A percentile compares a stretch with the other conserved stretches of the same genome.
These are phyloP conservation scores for Chytridium lagenaria DNA, from an alignment of 371 early-diverging fungal genomes.

Conservation along the genomic window DNA sequence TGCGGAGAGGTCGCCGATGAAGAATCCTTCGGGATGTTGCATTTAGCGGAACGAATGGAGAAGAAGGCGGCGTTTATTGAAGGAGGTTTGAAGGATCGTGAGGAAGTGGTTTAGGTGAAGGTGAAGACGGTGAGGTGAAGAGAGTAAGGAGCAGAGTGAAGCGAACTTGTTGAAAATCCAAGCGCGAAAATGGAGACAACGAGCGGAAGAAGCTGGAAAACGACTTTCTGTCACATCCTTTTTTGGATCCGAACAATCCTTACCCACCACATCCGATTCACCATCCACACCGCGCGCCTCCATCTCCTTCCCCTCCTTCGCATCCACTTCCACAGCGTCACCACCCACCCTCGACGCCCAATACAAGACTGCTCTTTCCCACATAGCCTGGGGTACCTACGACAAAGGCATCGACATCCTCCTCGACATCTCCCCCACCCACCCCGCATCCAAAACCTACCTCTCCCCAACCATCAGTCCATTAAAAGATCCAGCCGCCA, in stretches of 20 bases:
- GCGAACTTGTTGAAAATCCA: not conserved
- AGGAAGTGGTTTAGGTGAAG: not conserved
- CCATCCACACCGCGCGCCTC: not conserved
- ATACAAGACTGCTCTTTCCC: not conserved
- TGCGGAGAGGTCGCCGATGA: not conserved
- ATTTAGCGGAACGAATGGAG: slow-evolving; percentile 5
- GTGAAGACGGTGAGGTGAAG: not conserved
- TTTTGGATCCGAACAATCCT: not conserved
- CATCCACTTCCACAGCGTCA: not conserved
- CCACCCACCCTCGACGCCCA: slow-evolving; percentile 1
- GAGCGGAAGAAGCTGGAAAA: slow-evolving; percentile 6
- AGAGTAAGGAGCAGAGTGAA: not conserved
- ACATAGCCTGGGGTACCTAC: slow-evolving; percentile 18
- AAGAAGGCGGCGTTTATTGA: not conserved
- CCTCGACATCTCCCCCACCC: not conserved
- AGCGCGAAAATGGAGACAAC: not conserved
- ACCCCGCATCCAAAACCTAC: not conserved
- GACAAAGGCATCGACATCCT: slow-evolving; percentile 5
- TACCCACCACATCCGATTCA: not conserved
- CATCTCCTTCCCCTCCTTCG: not conserved
- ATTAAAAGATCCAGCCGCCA: slow-evolving; percentile 3
- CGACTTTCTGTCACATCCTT: no score
- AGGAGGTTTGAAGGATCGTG: not conserved
- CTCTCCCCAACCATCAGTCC: not conserved
- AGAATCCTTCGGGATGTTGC: slow-evolving; percentile 14